phyloP scores from a whole-genome alignment of 345 rosid species.

The Aquilaria malaccensis region DNA sequence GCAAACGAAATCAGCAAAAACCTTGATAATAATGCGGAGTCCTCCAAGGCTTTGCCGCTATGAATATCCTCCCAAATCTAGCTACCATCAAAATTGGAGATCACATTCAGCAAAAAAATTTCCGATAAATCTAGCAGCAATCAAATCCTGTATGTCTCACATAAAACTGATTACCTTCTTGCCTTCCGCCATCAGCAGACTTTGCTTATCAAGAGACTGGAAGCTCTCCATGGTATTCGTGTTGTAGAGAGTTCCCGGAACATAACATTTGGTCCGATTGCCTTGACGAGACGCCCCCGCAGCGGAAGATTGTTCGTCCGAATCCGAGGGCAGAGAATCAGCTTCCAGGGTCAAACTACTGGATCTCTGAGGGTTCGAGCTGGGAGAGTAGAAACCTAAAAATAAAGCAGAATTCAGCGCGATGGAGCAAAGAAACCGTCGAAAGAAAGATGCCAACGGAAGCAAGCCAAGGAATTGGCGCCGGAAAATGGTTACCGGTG shows the following conservation, averaged over 20 bases:
- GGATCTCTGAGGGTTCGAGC: slow-evolving; percentile 71
- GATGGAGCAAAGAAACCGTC: too few relatives aligned
- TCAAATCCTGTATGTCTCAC: background rate
- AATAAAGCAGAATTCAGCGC: background rate
- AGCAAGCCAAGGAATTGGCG: background rate
- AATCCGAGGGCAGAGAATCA: slow-evolving; percentile 58
- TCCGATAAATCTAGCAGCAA: background rate
- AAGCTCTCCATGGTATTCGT: slow-evolving; percentile 78
- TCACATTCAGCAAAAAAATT: background rate
- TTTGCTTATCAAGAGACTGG: slow-evolving; percentile 50
- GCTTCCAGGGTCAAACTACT: slow-evolving; percentile 62
- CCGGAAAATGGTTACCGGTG: slow-evolving; percentile 36
- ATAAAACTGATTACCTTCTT: slow-evolving; percentile 40
- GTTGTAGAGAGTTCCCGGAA: slow-evolving; percentile 74
- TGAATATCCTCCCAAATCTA: slow-evolving; percentile 96
- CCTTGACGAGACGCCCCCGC: slow-evolving; percentile 25
- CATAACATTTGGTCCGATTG: slow-evolving; percentile 71
- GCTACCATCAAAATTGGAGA: slow-evolving; percentile 5
- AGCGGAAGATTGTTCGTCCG: slow-evolving; percentile 22
- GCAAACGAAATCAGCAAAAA: slow-evolving; percentile 87
- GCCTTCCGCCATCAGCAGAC: slow-evolving; percentile 60
- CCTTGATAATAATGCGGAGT: slow-evolving; percentile 53
- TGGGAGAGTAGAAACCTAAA: slow-evolving; percentile 84
- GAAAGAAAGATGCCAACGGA: too few relatives aligned
- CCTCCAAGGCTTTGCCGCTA: slow-evolving; percentile 68